Conservation (phyloP, 345 rosid species). For the Carallia pectinifolia region DNA sequence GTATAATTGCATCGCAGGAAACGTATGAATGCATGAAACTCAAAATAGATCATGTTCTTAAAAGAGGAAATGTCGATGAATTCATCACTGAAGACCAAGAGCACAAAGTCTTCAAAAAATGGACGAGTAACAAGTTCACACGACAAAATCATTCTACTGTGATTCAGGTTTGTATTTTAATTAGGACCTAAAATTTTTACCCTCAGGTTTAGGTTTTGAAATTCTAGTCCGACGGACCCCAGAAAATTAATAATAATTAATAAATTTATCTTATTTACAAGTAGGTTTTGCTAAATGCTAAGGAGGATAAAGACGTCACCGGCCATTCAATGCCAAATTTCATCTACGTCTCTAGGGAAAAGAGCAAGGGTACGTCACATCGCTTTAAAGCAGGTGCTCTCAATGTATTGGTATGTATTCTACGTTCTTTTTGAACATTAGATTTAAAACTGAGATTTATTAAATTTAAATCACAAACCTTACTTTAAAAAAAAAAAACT, state of each 20-base stretch:
- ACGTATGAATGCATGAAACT: conserved; percentile 61
- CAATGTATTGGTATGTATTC: conserved; percentile 47
- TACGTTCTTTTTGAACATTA: no score
- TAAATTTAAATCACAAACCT: no score
- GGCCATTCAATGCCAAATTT: conserved; percentile 53
- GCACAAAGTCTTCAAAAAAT: conserved; percentile 36
- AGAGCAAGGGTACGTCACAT: conserved; percentile 48
- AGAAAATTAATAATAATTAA: no score
- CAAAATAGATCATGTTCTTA: conserved; percentile 43
- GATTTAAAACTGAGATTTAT: no score
- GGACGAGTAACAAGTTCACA: conserved; percentile 51
- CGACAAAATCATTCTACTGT: conserved; percentile 62
- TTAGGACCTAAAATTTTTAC: no score
- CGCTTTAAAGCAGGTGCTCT: conserved; percentile 88
- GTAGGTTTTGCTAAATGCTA: conserved; percentile 48
- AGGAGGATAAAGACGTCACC: conserved; percentile 34
- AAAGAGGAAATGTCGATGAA: conserved; percentile 44
- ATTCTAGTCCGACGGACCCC: no score
- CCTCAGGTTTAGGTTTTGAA: no score
- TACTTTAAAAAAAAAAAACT: no score
- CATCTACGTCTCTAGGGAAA: conserved; percentile 65
- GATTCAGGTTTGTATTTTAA: conserved; percentile 42
- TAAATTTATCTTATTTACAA: no score
- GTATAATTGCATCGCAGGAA: conserved; percentile 22
- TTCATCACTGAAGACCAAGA: conserved; percentile 21